These are phyloP conservation scores for Ustilago cynodontis DNA, from an alignment of 1,284 basidiomycete genomes.

Conservation along the genomic window DNA sequence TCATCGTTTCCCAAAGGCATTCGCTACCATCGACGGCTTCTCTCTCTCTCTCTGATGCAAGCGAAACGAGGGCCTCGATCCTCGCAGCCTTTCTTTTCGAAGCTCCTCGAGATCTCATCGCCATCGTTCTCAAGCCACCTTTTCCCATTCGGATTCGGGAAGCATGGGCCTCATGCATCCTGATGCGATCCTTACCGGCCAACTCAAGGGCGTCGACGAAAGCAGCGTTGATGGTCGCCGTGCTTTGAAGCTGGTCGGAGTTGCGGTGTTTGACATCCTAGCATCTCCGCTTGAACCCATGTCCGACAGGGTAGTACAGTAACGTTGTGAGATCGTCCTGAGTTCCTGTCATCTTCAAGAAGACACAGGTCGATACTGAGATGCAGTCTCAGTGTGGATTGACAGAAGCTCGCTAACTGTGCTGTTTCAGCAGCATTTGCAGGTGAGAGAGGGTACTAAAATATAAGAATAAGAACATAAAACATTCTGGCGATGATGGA, in stretches of 20 bases:
- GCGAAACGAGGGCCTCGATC: slow-evolving; percentile 10
- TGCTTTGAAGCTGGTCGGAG: neutral
- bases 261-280: neutral
- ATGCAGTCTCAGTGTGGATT: neutral
- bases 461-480: neutral
- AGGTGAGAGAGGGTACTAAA: neutral
- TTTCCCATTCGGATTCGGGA: slow-evolving; percentile 6
- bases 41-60: neutral
- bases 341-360: neutral
- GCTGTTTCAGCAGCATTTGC: neutral
- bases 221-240: neutral
- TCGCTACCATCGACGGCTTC: neutral
- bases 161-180: neutral
- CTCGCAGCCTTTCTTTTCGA: neutral
- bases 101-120: slow-evolving; percentile 9
- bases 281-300: too few species aligned
- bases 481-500: neutral
- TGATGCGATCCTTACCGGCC: neutral
- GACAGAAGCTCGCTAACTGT: neutral
- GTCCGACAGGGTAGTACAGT: neutral
- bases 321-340: too few species aligned
- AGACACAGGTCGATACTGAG: slow-evolving; percentile 1
- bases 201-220: neutral
- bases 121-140: slow-evolving; percentile 5
- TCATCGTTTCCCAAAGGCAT: too few species aligned